Conservation (phyloP, 176 grass and related monocot species). For the Oryza nivara region DNA sequence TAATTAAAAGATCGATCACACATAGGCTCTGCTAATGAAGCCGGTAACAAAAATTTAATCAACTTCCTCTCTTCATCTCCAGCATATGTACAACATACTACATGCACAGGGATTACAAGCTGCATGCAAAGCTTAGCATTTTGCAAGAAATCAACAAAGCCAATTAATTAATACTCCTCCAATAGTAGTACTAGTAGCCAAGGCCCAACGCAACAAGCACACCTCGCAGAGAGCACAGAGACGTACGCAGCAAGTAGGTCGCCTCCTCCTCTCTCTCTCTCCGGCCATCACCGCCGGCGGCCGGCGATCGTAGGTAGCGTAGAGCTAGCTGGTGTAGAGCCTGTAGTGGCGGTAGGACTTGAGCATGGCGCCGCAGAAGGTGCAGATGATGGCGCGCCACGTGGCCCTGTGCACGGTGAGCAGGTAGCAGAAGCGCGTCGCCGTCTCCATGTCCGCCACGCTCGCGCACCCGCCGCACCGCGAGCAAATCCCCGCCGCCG, state of each 20-base stretch:
- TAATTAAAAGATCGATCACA: not conserved
- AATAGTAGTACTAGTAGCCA: not conserved
- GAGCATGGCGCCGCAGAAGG: slow-evolving; percentile 98
- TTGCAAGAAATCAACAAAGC: not conserved
- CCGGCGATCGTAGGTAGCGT: too few relatives aligned
- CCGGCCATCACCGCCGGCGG: not conserved
- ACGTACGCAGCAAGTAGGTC: too few relatives aligned
- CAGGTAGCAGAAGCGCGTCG: slow-evolving; percentile 87
- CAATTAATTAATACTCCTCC: not conserved
- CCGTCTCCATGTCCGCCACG: slow-evolving; percentile 98
- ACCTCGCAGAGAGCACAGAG: not conserved
- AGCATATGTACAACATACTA: slow-evolving; percentile 14
- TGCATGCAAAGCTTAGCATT: not conserved
- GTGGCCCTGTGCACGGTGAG: slow-evolving; percentile 73
- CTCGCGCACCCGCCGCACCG: slow-evolving; percentile 91
- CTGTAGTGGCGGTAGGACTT: slow-evolving; percentile 89
- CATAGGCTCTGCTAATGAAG: not conserved
- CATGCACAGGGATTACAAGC: slow-evolving; percentile 9
- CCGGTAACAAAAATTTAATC: not conserved
- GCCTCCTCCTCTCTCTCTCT: too few relatives aligned
- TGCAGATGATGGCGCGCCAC: slow-evolving; percentile 98
- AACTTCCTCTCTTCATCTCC: not conserved
- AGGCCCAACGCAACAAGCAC: not conserved
- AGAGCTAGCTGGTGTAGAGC: slow-evolving; percentile 25
- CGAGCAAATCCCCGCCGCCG: slow-evolving; percentile 98